phyloP scores from a whole-genome alignment of 768 basidiomycete genomes.

The Trametes cingulata region DNA sequence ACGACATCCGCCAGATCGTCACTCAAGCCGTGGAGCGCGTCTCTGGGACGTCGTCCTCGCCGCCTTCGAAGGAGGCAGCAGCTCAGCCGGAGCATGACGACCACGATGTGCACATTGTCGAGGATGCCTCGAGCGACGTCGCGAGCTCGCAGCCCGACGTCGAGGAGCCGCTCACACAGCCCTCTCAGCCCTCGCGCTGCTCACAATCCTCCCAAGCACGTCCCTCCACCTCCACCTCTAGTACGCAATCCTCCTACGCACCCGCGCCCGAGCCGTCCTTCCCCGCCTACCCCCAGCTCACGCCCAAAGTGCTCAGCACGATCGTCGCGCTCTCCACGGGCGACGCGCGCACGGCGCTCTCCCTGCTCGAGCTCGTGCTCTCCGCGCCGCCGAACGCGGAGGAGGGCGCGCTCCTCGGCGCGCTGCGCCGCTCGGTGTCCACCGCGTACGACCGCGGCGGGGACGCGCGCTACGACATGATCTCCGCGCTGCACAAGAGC shows the following conservation, averaged over 20 bases:
- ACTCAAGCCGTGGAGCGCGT: constrained; percentile 48
- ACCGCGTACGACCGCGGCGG: constrained; percentile 75
- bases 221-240: constrained; percentile 9
- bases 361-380: constrained; percentile 71
- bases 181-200: constrained; percentile 22
- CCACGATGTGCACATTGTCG: background rate
- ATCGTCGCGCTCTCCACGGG: constrained; percentile 60
- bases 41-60: constrained; percentile 20
- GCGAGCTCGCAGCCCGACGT: constrained; percentile 24
- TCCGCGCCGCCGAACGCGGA: constrained; percentile 40
- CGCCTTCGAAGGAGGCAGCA: background rate
- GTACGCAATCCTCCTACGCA: constrained; percentile 2
- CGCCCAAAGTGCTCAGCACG: constrained; percentile 46
- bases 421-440: constrained; percentile 62
- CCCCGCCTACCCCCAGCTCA: constrained; percentile 41
- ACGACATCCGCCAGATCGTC: constrained; percentile 62
- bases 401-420: constrained; percentile 53
- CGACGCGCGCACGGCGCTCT: constrained; percentile 78
- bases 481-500: constrained; percentile 82
- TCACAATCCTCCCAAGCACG: constrained; percentile 19
- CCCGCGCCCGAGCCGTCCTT: constrained; percentile 16
- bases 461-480: constrained; percentile 79
- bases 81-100: background rate
- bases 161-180: constrained; percentile 17
- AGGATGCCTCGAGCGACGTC: constrained; percentile 17